Percentiles rank a stretch among this genome's conserved stretches.
phyloP scores from a whole-genome alignment of 345 rosid genomes.

The Limnanthes douglasii region DNA sequence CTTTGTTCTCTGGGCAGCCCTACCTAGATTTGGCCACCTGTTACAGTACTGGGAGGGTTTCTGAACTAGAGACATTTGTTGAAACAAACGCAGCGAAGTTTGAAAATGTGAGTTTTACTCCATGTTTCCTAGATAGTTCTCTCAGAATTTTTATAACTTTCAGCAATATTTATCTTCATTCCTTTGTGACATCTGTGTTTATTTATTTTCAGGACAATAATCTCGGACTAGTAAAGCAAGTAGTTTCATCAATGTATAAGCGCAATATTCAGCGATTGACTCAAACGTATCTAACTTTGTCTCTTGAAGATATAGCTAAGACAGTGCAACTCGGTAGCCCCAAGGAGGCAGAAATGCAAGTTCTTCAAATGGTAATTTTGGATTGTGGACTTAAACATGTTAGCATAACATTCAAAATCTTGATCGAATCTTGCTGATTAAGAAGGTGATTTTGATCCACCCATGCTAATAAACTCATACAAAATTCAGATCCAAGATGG shows the following conservation, averaged over 20 bases:
- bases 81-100: conserved; percentile 34
- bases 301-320: conserved; percentile 91
- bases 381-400: conserved; percentile 2
- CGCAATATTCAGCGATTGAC: conserved; percentile 92
- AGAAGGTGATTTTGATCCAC: too few relatives aligned
- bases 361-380: conserved; percentile 86
- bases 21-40: conserved; percentile 57
- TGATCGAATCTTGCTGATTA: too few relatives aligned
- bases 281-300: conserved; percentile 85
- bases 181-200: conserved; percentile 9
- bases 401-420: conserved; percentile 5
- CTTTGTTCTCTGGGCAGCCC: conserved; percentile 26
- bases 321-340: conserved; percentile 60
- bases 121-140: conserved; percentile 2
- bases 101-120: conserved; percentile 39
- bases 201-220: conserved; percentile 62
- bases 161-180: conserved; percentile 1
- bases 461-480: too few relatives aligned
- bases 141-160: conserved; percentile 1
- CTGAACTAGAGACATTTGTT: conserved; percentile 42
- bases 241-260: conserved; percentile 81
- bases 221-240: conserved; percentile 91
- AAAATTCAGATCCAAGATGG: conserved; percentile 96
- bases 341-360: conserved; percentile 96
- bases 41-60: conserved; percentile 48